phyloP scores from a whole-genome alignment of 1,139 yeast genomes.

The Blastobotrys buckinghamii region DNA sequence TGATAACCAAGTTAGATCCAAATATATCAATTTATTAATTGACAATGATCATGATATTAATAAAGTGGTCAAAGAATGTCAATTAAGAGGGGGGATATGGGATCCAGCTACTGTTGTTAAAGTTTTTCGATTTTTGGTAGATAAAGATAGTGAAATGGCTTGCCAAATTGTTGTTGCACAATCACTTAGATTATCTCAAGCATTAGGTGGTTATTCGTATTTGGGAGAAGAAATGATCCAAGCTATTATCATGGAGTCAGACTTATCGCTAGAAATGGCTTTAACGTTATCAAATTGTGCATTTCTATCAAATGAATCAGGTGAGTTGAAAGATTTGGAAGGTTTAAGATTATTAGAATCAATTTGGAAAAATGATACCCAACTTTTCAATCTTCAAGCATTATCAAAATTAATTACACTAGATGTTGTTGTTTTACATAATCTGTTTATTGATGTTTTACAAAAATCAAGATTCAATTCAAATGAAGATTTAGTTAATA shows the following conservation, averaged over 20 bases:
- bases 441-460: constrained; percentile 22
- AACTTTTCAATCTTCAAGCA: constrained; percentile 10
- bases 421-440: constrained; percentile 22
- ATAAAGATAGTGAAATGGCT: constrained; percentile 22
- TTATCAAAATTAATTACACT: constrained; percentile 12
- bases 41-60: constrained; percentile 21
- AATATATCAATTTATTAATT: constrained; percentile 20
- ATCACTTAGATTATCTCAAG: constrained; percentile 14
- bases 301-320: constrained; percentile 20
- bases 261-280: constrained; percentile 10
- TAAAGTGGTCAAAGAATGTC: constrained; percentile 31
- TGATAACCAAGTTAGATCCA: constrained; percentile 21
- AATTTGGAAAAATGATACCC: constrained; percentile 17
- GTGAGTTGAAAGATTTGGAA: constrained; percentile 20
- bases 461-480: constrained; percentile 13
- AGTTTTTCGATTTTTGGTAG: constrained; percentile 22
- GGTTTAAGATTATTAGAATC: constrained; percentile 20
- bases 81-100: constrained; percentile 29
- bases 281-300: constrained; percentile 20
- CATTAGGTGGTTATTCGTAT: neutral
- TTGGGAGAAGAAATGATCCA: constrained; percentile 11
- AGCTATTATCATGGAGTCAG: neutral
- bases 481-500: constrained; percentile 10
- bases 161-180: constrained; percentile 23
- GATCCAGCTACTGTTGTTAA: constrained; percentile 29